phyloP scores from a whole-genome alignment of 192 early-diverging fungal species.

The Entomortierella parvispora region DNA sequence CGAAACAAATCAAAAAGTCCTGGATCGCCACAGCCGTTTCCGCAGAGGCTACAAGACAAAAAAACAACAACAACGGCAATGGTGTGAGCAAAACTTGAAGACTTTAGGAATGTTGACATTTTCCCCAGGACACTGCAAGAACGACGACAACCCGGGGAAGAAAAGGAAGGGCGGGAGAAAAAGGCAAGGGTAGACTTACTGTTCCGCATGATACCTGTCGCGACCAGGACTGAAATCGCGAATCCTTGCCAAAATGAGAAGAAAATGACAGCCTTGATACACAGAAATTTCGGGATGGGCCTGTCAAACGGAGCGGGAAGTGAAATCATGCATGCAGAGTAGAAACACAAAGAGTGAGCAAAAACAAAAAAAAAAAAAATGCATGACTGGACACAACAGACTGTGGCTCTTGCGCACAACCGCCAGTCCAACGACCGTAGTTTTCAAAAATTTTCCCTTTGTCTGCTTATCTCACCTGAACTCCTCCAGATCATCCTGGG shows the following conservation, averaged over 20 bases:
- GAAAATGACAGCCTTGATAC: slow-evolving; percentile 93
- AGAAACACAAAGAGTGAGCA: not conserved
- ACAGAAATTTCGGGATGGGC: slow-evolving; percentile 93
- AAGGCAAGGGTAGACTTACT: no score
- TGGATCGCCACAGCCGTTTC: slow-evolving; percentile 79
- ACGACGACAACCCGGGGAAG: no score
- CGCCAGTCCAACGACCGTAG: no score
- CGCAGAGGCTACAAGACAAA: slow-evolving; percentile 5
- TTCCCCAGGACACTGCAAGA: no score
- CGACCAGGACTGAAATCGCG: slow-evolving; percentile 83
- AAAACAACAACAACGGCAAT: slow-evolving; percentile 9
- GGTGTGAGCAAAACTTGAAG: no score
- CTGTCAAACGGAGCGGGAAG: slow-evolving; percentile 39
- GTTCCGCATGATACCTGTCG: slow-evolving; percentile 76
- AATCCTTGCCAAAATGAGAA: slow-evolving; percentile 95
- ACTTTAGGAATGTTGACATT: no score
- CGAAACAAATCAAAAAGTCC: slow-evolving; percentile 92
- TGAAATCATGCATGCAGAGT: not conserved
- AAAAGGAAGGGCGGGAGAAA: no score
- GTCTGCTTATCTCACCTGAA: no score
- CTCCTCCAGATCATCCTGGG: slow-evolving; percentile 73
- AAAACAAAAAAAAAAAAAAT: slow-evolving; percentile 2
- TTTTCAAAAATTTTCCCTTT: no score
- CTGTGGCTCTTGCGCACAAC: not conserved
- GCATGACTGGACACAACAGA: not conserved